These are phyloP conservation scores for Hapsidospora chrysogenum DNA, from an alignment of 495 filamentous ascomycete genomes.

Conservation along the genomic window DNA sequence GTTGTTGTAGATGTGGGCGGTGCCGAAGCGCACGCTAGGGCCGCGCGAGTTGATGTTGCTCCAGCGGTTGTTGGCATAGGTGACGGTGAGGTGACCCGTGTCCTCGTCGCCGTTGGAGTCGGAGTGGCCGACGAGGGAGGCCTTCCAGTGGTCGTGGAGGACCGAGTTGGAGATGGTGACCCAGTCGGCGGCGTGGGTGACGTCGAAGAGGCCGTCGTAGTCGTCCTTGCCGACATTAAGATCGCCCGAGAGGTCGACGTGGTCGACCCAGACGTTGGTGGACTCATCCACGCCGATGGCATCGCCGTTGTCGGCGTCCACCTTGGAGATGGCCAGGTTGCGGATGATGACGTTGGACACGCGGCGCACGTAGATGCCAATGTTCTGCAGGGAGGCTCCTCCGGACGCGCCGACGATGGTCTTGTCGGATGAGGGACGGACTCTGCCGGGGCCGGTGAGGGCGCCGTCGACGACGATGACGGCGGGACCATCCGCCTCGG, in stretches of 20 bases:
- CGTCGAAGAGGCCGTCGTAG: constrained; percentile 51
- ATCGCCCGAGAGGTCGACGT: constrained; percentile 46
- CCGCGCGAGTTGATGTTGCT: constrained; percentile 41
- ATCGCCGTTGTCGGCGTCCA: constrained; percentile 42
- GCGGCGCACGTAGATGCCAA: constrained; percentile 30
- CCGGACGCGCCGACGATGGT: constrained; percentile 31
- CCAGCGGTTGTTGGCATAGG: constrained; percentile 47
- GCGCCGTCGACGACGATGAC: constrained; percentile 31
- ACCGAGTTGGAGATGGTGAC: constrained; percentile 34
- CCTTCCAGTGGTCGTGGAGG: constrained; percentile 51
- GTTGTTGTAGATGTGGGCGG: constrained; percentile 32
- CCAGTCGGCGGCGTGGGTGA: constrained; percentile 36
- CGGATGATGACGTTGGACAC: constrained; percentile 41
- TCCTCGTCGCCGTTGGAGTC: constrained; percentile 30
- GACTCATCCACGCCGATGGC: constrained; percentile 38
- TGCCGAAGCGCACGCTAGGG: constrained; percentile 47
- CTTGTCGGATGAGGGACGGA: constrained; percentile 35
- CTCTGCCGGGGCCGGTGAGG: constrained; percentile 25
- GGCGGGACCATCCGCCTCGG: constrained; percentile 21
- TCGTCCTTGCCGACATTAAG: constrained; percentile 42
- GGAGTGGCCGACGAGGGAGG: constrained; percentile 43
- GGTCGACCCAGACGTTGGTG: constrained; percentile 53
- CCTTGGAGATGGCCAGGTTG: constrained; percentile 43
- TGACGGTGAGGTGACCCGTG: constrained; percentile 40
- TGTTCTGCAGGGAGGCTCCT: constrained; percentile 8